Evolutionary conservation across 139 green algal genomes (phyloP), one percentile per base, ranked within the genome.

Genomic region (Tetraselmis chui): DNA sequence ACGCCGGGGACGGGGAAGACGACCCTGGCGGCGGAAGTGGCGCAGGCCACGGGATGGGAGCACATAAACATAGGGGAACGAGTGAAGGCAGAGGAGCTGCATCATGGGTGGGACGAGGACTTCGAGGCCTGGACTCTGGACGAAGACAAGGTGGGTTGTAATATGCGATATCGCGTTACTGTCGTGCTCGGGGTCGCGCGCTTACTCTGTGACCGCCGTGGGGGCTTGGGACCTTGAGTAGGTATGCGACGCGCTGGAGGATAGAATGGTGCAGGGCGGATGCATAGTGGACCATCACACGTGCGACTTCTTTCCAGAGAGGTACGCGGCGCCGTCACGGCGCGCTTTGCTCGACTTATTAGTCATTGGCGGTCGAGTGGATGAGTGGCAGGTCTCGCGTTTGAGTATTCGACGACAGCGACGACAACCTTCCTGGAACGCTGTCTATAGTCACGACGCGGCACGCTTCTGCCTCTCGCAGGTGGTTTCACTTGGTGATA

Each of bases 291-390:
- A 99, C 84, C 93, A 98, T 83, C 97, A 99, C 87, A 88, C 88
- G 67, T 99, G 95, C 86, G 97, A 99, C 83, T 97, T 99, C 59
- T 99, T 99, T 83, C 97, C 97, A 18, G 97, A 99, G 75, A 86
- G 97, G 87, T 93, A 76, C n/a, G 85, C 27, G 58, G 0, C 1
- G 75, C 2, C 59, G 23, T 78, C 1, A n/a, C n/a, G n/a, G n/a
- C n/a, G n/a, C n/a, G n/a, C n/a, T n/a, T n/a, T n/a, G n/a, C n/a
- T n/a, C n/a, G n/a, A n/a, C n/a, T n/a, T n/a, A n/a, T n/a, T n/a
- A n/a, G n/a, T n/a, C n/a, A n/a, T n/a, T n/a, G n/a, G n/a, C n/a
- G n/a, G n/a, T n/a, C n/a, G n/a, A n/a, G n/a, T n/a, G n/a, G n/a
- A n/a, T n/a, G n/a, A n/a, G n/a, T n/a, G n/a, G n/a, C n/a, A n/a